Evolutionary conservation across 345 rosid genomes (phyloP), one percentile per base, ranked within the genome.

Genomic region (Hibiscus trionum): DNA sequence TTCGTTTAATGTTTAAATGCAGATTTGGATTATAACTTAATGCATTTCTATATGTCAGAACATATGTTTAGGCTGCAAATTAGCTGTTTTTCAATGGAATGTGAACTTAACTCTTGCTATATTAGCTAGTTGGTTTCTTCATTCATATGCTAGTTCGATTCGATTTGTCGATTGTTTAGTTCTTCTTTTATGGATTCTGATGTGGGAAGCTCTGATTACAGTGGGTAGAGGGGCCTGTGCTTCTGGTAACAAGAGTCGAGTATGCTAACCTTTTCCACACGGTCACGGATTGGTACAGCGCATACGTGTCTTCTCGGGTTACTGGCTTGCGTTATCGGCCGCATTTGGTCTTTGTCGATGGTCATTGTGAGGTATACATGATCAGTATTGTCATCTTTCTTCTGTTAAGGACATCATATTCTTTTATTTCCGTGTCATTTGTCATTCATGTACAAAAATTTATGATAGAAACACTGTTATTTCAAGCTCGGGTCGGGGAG

Each of bases 171-270:
- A 11, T 57, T 68, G 49, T 0, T 66, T 17, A 70, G 24, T 71
- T 75, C 42, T 59, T 71, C 58, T 63, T 16, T 60, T 72, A 58
- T 72, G 66, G 63, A 59, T 82, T 66, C 57, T 77, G 82, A 74
- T 64, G 14, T 73, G 70, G 71, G 57, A 71, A 49, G 70, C 65
- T 76, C n/a, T 82, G 73, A 65, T 83, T 76, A 7, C 84, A 94
- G 97, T 94, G 98, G 98, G 82, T 91, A 66, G 95, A 94, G 85
- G 96, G 90, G 79, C 97, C 98, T 39, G 86, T 91, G 0, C 82
- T 91, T 62, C 82, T 91, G 39, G 76, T 90, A 58, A 91, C 88
- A 9, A 80, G 96, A 39, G 90, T 81, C 58, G 97, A 94, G 88
- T 91, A 94, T 74, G 98, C 98, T 17, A 94, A 94, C 76, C 80